phyloP scores from a whole-genome alignment of 352 stramenopile genomes.

The Plasmopara muralis region DNA sequence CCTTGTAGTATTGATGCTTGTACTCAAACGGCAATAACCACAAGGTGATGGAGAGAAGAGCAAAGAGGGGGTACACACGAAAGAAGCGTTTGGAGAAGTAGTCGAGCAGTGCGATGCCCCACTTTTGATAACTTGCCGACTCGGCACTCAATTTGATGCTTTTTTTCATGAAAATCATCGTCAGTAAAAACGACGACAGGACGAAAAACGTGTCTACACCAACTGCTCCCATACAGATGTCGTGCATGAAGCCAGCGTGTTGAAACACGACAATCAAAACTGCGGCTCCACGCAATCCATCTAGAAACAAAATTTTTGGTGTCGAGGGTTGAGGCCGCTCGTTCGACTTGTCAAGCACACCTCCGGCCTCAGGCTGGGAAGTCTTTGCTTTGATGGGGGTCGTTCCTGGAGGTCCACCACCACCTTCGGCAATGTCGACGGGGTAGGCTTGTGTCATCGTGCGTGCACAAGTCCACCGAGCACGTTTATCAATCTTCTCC shows the following conservation, averaged over 20 bases:
- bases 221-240: neutral
- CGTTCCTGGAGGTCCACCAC: neutral
- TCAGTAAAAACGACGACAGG: neutral
- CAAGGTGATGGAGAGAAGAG: neutral
- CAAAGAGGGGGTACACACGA: neutral
- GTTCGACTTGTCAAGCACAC: neutral
- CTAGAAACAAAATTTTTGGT: neutral
- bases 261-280: neutral
- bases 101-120: neutral
- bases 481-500: no score
- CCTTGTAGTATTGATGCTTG: slow-evolving; percentile 2
- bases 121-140: neutral
- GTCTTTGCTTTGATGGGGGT: neutral
- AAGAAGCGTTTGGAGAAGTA: slow-evolving; percentile 1
- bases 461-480: neutral
- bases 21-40: slow-evolving; percentile 1
- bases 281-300: neutral
- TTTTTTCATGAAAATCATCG: slow-evolving; percentile 1
- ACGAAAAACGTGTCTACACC: neutral
- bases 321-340: neutral
- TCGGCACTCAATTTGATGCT: neutral
- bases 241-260: neutral
- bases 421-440: neutral
- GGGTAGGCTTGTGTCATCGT: neutral
- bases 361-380: neutral